These are phyloP conservation scores for Boletus sp. DNA, from an alignment of 768 basidiomycete genomes.

Conservation along the genomic window DNA sequence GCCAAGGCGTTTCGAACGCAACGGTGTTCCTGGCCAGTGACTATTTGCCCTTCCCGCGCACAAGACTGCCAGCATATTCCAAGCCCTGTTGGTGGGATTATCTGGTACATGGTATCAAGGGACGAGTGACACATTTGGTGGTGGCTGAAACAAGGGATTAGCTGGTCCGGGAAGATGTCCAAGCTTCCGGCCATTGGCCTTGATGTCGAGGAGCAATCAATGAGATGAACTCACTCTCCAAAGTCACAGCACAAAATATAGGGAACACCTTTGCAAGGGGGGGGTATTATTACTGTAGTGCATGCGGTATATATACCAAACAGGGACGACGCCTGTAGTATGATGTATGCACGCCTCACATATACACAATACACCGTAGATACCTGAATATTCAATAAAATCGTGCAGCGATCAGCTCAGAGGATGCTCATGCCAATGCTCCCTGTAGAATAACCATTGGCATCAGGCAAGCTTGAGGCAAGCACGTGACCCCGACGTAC, in stretches of 20 bases:
- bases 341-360: neutral
- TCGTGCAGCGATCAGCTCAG: neutral
- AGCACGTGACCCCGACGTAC: constrained; percentile 10
- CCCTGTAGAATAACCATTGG: constrained; percentile 12
- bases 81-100: neutral
- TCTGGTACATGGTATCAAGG: neutral
- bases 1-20: neutral
- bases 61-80: neutral
- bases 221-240: neutral
- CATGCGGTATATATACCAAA: neutral
- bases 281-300: neutral
- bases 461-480: neutral
- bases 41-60: neutral
- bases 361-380: neutral
- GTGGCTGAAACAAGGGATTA: neutral
- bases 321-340: neutral
- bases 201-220: too few relatives aligned
- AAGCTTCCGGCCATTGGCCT: neutral
- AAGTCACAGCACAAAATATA: neutral
- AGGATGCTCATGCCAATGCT: constrained; percentile 20
- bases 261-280: neutral
- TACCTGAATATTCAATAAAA: too few relatives aligned
- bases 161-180: neutral
- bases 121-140: neutral
- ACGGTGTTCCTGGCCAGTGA: neutral